Evolutionary conservation across 176 grass and related monocot genomes (phyloP), one percentile per base, ranked within the genome.

Genomic region (Ensete ventricosum): DNA sequence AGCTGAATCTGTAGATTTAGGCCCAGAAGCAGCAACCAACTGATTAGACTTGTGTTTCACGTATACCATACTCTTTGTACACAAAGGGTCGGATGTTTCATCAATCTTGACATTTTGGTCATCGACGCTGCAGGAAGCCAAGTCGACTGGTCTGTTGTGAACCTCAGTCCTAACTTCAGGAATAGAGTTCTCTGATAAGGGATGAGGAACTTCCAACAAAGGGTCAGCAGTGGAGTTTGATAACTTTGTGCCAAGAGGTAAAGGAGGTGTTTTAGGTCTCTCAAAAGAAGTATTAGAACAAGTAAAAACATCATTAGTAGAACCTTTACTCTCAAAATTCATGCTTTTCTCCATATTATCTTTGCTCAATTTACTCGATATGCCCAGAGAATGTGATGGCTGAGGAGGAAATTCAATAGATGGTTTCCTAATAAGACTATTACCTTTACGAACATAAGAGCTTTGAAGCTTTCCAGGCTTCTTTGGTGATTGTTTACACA

Each of bases 371-470:
- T 74, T 88, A 82, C 67, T 92, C 71, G 78, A 71, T 75, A 52
- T 72, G 67, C 83, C 81, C 2, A 73, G 52, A 68, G 26, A 55
- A 52, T 80, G 74, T 54, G 77, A 83, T 67, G 85, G 81, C 77
- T 72, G 78, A 58, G 69, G 66, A 79, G 75, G 64, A 73, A 70
- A 75, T 76, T 78, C 78, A 13, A 67, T 81, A 49, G 86, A 80
- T 82, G 90, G 85, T 73, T 92, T 92, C 88, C 95, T 99, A 82
- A 99, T 89, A 71, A 99, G 88, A 54, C 88, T 84, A 72, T 99
- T 93, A 70, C 95, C 95, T 72, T 94, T 99, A 64, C 95, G 85
- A 68, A 94, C 87, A 78, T 99, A 99, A 81, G 88, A 91, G 57
- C 79, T 99, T 74, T 84, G 81, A 79, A 78, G 64, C 85, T 85